Evolutionary conservation across 148 eudicot genomes (phyloP).

Genomic region (Rhododendron henanense): DNA sequence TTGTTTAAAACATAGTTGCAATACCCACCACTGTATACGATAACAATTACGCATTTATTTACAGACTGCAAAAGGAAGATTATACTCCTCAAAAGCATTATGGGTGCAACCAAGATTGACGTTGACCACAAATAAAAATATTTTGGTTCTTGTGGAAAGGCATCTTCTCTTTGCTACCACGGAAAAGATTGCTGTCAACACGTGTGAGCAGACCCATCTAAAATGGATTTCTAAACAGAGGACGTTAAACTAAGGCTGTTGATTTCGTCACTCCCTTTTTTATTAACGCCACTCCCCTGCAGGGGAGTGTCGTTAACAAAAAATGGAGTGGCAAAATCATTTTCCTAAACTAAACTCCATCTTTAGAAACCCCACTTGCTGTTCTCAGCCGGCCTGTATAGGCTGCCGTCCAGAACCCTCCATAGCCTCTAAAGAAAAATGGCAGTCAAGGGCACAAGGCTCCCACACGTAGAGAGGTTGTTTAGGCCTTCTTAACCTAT

Average conservation of each 20-base stretch:
- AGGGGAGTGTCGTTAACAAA: too few relatives aligned
- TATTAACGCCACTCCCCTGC: too few relatives aligned
- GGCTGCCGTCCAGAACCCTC: slow-evolving; percentile 4
- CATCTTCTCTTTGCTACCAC: neutral
- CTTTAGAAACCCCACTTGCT: neutral
- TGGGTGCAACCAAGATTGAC: neutral
- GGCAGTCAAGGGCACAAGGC: neutral
- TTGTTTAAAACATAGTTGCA: too few relatives aligned
- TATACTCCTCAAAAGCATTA: neutral
- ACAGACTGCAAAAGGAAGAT: slow-evolving; percentile 3
- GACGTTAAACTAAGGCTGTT: neutral
- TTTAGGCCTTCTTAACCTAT: neutral
- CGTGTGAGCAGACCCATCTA: too few relatives aligned
- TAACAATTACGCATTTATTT: neutral
- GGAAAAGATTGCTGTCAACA: neutral
- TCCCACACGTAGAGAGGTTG: neutral
- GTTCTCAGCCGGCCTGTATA: neutral
- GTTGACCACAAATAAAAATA: neutral
- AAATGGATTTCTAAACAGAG: neutral
- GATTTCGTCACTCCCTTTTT: too few relatives aligned
- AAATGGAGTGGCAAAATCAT: too few relatives aligned
- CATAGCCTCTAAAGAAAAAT: neutral
- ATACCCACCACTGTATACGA: neutral
- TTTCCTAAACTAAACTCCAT: neutral
- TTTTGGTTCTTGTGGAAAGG: neutral